Evolutionary conservation across 257 asterid species (phyloP), one percentile per base, ranked within the genome.

Genomic region (Anisodus tanguticus): DNA sequence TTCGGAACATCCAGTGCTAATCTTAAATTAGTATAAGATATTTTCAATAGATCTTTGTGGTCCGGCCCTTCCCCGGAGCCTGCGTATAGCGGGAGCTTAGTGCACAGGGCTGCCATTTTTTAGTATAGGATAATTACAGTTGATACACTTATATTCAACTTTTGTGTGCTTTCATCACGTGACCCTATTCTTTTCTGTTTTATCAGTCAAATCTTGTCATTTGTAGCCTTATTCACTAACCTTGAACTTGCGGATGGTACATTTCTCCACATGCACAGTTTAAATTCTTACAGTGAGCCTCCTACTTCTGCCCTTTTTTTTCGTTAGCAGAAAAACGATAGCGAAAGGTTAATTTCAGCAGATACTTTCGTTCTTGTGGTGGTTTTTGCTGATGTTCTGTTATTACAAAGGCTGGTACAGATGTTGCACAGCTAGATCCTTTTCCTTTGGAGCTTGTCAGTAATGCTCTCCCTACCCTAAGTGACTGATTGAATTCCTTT

Each of bases 371-470:
- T 63, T 63, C 7, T 26, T 63, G 22, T 63, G 69, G 41, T 22
- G 69, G n/a, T 66, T 66, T 66, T 66, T 5, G 9, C n/a, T 4
- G 9, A 31, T 31, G 19, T 76, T 76, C 81, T 22, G 81, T 6
- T 51, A 76, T 49, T 76, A 2, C 51, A 51, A 76, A 76, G 81
- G 81, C 22, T 76, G 63, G 81, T 22, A 22, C 3, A 74, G 62
- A 74, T 22, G 62, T 59, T 59, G 26, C 8, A 17, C 66, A 17
- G 39, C 51, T 17, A 68, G 22, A 68, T 39, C 49, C 77, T 17
- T 5, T 69, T 31, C 35, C 47, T 12, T 76, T 12, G 22, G 79
- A 70, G 57, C 79, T 43, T 43, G 2, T 43, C 57, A 70, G 35
- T 51, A 70, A 9, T 43, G 57, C 35, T 39, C 11, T 70, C 26